These are phyloP conservation scores for Hypomontagnella monticulosa DNA, from an alignment of 495 filamentous ascomycete genomes.

Conservation along the genomic window DNA sequence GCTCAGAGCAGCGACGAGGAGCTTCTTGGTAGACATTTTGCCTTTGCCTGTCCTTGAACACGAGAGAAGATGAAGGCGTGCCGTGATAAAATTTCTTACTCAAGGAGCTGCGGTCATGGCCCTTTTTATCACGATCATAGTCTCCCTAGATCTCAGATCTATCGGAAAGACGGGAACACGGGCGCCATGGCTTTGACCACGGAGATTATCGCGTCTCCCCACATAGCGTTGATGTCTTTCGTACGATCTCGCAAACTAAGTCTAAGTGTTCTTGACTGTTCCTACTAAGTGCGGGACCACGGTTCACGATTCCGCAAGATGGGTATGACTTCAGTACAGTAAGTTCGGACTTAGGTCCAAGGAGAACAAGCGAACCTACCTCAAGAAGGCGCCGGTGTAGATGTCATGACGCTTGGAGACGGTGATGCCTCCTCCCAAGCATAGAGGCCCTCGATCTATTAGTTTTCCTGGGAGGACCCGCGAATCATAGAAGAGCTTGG, in stretches of 20 bases:
- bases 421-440: constrained; percentile 10
- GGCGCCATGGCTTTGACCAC: neutral
- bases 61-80: constrained; percentile 9
- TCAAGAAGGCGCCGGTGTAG: constrained; percentile 9
- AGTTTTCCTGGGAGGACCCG: constrained; percentile 3
- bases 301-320: constrained; percentile 29
- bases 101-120: neutral
- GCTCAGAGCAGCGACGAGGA: constrained; percentile 45
- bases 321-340: constrained; percentile 2
- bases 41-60: constrained; percentile 9
- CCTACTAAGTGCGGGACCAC: constrained; percentile 25
- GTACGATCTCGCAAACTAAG: neutral
- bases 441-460: constrained; percentile 10
- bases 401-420: constrained; percentile 12
- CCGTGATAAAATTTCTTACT: neutral
- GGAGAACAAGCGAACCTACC: constrained; percentile 2
- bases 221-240: constrained; percentile 4
- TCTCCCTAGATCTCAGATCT: constrained; percentile 11
- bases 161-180: constrained; percentile 38
- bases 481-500: constrained; percentile 20
- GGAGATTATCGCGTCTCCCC: neutral
- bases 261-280: neutral
- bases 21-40: constrained; percentile 41
- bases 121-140: constrained; percentile 24
- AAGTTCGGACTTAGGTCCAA: constrained; percentile 10